Evolutionary conservation across 768 basidiomycete genomes (phyloP), one percentile per base, ranked within the genome.

Genomic region (Termitomyces titanicus): DNA sequence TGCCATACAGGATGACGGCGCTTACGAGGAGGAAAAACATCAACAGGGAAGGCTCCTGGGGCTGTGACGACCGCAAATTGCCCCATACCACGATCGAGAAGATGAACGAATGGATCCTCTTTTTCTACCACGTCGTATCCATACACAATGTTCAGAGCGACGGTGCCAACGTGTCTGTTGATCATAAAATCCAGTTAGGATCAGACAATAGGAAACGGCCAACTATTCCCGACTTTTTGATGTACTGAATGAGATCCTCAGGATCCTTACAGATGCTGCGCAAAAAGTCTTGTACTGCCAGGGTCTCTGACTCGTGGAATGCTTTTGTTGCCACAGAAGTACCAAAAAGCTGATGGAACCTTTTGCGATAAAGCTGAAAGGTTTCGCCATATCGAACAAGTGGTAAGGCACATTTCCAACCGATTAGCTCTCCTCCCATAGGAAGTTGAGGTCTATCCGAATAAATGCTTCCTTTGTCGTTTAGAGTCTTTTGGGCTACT

Each of bases 381-480:
- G 44, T 50, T 9, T 51, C 47, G 4, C 64, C 62, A 29, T 63
- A 61, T 4, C 54, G 57, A 1, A 57, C 25, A 2, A 63, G 44
- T 6, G 47, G 18, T 11, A 58, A 22, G 3, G 29, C 53, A 31
- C 63, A 58, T 20, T 58, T 51, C 56, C 60, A 63, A 3, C 66
- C 64, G 8, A 57, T 38, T 13, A 67, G 55, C 18, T 76, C 74
- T 13, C 73, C 74, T 8, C 72, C 70, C 74, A 79, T 44, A 2
- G 47, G 20, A 49, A 49, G 18, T 5, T 9, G 3, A 15, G 83
- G 81, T 33, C 83, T 71, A 64, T 84, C 81, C 17, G 83, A 84
- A 60, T 83, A 83, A 29, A 77, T 73, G 13, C 72, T 66, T 33
- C 82, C 77, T 53, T 76, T 79, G 57, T 75, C 77, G 33, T 82